Conservation (phyloP, 2,329 filamentous ascomycete genomes). For the Xylaria digitata region DNA sequence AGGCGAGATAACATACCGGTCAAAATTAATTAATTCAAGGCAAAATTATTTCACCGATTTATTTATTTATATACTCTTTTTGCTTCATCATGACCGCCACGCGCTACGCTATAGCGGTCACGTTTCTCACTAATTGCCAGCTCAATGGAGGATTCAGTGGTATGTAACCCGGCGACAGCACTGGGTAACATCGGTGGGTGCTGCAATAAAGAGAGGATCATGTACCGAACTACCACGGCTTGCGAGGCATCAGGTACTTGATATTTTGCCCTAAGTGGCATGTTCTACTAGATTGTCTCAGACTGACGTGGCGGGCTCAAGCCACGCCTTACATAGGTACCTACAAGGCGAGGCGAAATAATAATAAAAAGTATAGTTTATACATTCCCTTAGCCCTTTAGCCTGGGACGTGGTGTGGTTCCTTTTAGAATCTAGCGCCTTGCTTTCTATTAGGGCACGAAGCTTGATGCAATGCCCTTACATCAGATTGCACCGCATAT, state of each 20-base stretch:
- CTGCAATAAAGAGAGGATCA: slow-evolving; percentile 13
- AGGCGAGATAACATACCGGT: slow-evolving; percentile 16
- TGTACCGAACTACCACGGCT: too few species aligned
- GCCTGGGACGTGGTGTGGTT: slow-evolving; percentile 18
- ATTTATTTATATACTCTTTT: slow-evolving; percentile 3
- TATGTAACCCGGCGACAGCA: neutral
- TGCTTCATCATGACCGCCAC: neutral
- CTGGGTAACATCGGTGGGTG: slow-evolving; percentile 5
- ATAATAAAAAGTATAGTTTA: neutral
- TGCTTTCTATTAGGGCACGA: neutral
- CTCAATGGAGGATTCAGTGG: neutral
- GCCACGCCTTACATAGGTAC: slow-evolving; percentile 22
- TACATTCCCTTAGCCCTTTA: slow-evolving; percentile 1
- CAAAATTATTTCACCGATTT: neutral
- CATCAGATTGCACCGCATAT: slow-evolving; percentile 28
- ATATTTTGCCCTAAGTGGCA: neutral
- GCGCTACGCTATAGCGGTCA: slow-evolving; percentile 14
- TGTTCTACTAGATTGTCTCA: slow-evolving; percentile 28
- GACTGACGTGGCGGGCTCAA: slow-evolving; percentile 33
- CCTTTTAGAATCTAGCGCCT: neutral
- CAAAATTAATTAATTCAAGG: slow-evolving; percentile 24
- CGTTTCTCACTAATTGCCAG: slow-evolving; percentile 12
- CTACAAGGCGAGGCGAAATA: slow-evolving; percentile 15
- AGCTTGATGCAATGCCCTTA: slow-evolving; percentile 29
- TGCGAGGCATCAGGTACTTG: too few species aligned